A percentile compares a stretch with the other conserved stretches of the same genome.
These are phyloP conservation scores for Fomes fomentarius DNA, from an alignment of 1,284 basidiomycete genomes.

Conservation along the genomic window DNA sequence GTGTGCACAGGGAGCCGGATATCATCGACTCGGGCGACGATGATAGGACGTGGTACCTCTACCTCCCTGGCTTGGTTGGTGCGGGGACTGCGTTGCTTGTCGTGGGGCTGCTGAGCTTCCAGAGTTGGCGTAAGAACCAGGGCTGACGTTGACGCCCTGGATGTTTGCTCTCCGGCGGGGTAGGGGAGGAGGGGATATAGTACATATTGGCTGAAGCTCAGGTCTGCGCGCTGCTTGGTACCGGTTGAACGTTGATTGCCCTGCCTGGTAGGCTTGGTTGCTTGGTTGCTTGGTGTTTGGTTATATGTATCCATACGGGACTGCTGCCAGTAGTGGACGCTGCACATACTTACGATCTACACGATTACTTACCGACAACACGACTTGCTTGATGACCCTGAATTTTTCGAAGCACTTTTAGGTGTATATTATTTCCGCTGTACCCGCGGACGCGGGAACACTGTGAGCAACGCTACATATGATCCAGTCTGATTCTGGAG, in stretches of 20 bases:
- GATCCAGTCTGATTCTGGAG: too few relatives aligned
- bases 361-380: neutral
- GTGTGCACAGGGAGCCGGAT: constrained; percentile 24
- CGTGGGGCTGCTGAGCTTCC: constrained; percentile 76
- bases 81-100: constrained; percentile 79
- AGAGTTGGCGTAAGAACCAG: constrained; percentile 67
- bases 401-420: too few relatives aligned
- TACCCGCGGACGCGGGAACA: too few relatives aligned
- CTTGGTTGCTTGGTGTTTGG: neutral
- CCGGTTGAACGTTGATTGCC: neutral
- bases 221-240: neutral
- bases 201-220: too few relatives aligned
- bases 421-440: too few relatives aligned
- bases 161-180: too few relatives aligned
- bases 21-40: constrained; percentile 48
- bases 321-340: neutral
- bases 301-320: neutral
- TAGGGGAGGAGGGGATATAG: neutral
- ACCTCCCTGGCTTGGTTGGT: constrained; percentile 73
- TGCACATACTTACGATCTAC: neutral
- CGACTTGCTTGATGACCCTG: too few relatives aligned
- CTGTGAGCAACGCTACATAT: too few relatives aligned
- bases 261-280: neutral
- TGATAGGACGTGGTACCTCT: constrained; percentile 76
- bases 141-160: too few relatives aligned